phyloP scores from a whole-genome alignment of 169 alveolate genomes.

The Eimeria necatrix region DNA sequence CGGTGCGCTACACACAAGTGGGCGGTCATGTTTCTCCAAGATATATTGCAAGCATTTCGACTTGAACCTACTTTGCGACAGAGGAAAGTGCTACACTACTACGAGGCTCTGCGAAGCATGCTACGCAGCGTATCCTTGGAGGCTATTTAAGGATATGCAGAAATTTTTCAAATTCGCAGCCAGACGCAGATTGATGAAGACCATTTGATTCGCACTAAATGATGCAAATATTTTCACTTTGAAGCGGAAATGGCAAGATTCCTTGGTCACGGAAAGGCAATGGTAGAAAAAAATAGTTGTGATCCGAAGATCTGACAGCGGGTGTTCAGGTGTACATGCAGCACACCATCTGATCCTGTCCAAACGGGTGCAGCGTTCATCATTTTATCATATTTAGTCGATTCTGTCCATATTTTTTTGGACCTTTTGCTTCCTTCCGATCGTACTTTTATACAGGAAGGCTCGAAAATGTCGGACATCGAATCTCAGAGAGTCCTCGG shows the following conservation, averaged over 20 bases:
- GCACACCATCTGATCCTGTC: constrained; percentile 51
- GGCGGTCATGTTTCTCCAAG: constrained; percentile 25
- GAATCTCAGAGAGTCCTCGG: constrained; percentile 78
- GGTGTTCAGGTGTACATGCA: constrained; percentile 76
- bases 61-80: no score
- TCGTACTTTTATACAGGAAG: constrained; percentile 57
- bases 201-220: no score
- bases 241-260: no score
- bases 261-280: no score
- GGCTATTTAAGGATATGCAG: no score
- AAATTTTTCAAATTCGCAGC: no score
- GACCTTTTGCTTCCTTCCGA: constrained; percentile 57
- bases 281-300: background rate
- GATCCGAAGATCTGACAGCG: constrained; percentile 35
- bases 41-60: no score
- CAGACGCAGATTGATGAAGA: no score
- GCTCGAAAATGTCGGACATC: constrained; percentile 72
- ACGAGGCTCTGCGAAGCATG: no score
- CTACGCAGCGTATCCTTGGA: no score
- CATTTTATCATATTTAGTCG: constrained; percentile 64
- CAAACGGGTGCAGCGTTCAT: constrained; percentile 35
- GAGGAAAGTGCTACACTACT: no score
- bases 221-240: no score
- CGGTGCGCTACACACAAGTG: constrained; percentile 14
- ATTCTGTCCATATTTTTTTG: constrained; percentile 51